Evolutionary conservation across 371 early-diverging fungal species (phyloP).

Genomic region (Mucor piriformis): DNA sequence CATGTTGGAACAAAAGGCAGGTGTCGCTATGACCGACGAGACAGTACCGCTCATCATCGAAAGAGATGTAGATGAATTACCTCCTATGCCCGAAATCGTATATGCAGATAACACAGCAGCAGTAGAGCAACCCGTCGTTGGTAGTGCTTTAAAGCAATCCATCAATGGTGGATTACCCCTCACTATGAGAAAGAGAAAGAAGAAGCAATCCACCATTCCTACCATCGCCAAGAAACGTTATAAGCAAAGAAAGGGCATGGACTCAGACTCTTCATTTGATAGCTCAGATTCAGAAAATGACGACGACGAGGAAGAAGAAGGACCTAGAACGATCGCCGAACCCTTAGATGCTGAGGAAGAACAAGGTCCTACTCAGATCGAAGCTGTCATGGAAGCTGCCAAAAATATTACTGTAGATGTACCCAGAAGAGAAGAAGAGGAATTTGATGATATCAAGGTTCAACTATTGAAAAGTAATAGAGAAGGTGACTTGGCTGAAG

Average conservation of each 20-base stretch:
- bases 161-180: conserved; percentile 30
- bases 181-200: conserved; percentile 49
- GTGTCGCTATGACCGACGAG: conserved; percentile 61
- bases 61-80: conserved; percentile 34
- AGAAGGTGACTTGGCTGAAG: conserved; percentile 48
- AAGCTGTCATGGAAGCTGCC: conserved; percentile 44
- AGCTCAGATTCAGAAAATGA: conserved; percentile 72
- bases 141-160: conserved; percentile 53
- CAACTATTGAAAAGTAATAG: conserved; percentile 39
- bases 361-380: conserved; percentile 45
- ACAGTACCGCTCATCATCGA: conserved; percentile 54
- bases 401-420: conserved; percentile 33
- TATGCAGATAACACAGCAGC: conserved; percentile 4
- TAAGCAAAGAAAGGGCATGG: conserved; percentile 53
- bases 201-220: conserved; percentile 57
- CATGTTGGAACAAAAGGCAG: conserved; percentile 72
- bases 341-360: conserved; percentile 40
- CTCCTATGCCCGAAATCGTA: conserved; percentile 18
- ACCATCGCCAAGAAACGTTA: conserved; percentile 43
- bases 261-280: conserved; percentile 65
- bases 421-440: conserved; percentile 32
- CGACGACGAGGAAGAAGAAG: conserved; percentile 36
- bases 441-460: conserved; percentile 46
- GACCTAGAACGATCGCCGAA: conserved; percentile 44
- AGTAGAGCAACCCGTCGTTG: conserved; percentile 26